phyloP scores from a whole-genome alignment of 2,329 filamentous ascomycete species.

The Colletotrichum caudatum region DNA sequence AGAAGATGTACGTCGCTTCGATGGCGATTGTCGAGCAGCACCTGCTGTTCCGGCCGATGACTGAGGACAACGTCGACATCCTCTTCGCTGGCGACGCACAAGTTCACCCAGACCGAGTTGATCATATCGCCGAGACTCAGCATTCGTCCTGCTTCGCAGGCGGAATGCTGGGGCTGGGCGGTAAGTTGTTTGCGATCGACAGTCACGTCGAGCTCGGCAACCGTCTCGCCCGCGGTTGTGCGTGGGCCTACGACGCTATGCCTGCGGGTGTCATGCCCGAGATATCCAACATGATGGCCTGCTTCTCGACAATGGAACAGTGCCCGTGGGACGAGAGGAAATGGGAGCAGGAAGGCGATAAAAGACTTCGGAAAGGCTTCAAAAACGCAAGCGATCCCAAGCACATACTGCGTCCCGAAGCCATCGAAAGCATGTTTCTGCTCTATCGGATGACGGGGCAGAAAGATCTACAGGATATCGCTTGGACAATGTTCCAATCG shows the following conservation, averaged over 20 bases:
- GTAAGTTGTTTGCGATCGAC: constrained; percentile 55
- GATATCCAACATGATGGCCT: constrained; percentile 57
- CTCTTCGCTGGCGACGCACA: constrained; percentile 62
- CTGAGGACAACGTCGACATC: constrained; percentile 70
- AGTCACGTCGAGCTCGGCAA: constrained; percentile 58
- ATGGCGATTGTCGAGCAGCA: constrained; percentile 67
- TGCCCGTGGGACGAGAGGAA: constrained; percentile 58
- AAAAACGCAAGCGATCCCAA: constrained; percentile 64
- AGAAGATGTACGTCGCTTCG: constrained; percentile 66
- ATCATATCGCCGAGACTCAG: constrained; percentile 51
- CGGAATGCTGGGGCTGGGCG: constrained; percentile 63
- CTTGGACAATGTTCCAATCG: constrained; percentile 65
- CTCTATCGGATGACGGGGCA: constrained; percentile 66
- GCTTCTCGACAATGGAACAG: constrained; percentile 53
- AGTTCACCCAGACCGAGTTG: constrained; percentile 41
- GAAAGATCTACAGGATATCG: constrained; percentile 60
- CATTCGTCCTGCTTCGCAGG: constrained; percentile 65
- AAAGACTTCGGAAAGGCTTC: constrained; percentile 66
- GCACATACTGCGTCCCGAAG: constrained; percentile 64
- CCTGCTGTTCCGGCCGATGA: constrained; percentile 73
- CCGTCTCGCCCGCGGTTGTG: constrained; percentile 63
- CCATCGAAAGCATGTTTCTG: constrained; percentile 66
- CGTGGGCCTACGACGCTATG: constrained; percentile 63
- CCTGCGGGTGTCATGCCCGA: constrained; percentile 66
- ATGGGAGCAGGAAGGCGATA: constrained; percentile 43